Percentiles rank a stretch among this genome's conserved stretches.
phyloP scores from a whole-genome alignment of 441 rosid species.

The Eutrema salsugineum region DNA sequence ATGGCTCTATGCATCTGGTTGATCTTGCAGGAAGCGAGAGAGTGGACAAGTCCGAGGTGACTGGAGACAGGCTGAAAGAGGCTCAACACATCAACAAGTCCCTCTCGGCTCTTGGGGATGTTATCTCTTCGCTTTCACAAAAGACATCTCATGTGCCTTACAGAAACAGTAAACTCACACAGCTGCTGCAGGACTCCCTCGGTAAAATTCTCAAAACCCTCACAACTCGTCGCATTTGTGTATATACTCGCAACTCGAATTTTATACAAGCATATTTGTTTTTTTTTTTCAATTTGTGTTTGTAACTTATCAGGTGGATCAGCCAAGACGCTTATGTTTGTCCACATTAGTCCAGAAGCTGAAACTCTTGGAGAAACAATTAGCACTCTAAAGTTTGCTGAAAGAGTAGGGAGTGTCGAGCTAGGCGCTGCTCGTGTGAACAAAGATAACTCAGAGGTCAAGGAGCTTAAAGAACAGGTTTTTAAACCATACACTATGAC shows the following conservation, averaged over 20 bases:
- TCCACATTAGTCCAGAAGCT: constrained; percentile 63
- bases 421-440: constrained; percentile 73
- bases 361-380: constrained; percentile 64
- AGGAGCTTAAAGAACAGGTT: constrained; percentile 73
- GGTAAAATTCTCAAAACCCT: constrained; percentile 38
- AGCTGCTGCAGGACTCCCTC: constrained; percentile 71
- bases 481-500: background rate
- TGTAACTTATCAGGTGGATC: constrained; percentile 51
- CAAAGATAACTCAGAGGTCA: constrained; percentile 61
- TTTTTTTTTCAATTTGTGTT: background rate
- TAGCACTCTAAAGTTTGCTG: constrained; percentile 74
- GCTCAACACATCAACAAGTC: constrained; percentile 71
- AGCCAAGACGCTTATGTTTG: constrained; percentile 79
- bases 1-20: constrained; percentile 72
- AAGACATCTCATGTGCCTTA: constrained; percentile 64
- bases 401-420: constrained; percentile 67
- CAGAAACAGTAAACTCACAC: constrained; percentile 74
- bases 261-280: background rate
- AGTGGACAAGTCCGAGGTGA: constrained; percentile 72
- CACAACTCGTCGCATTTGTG: background rate
- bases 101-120: constrained; percentile 76
- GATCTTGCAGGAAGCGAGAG: constrained; percentile 80
- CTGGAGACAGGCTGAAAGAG: constrained; percentile 69
- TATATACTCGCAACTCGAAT: background rate
- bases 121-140: constrained; percentile 63